Evolutionary conservation across 2,329 filamentous ascomycete species (phyloP), one percentile per base, ranked within the genome.

Genomic region (Metarhizium humberi): DNA sequence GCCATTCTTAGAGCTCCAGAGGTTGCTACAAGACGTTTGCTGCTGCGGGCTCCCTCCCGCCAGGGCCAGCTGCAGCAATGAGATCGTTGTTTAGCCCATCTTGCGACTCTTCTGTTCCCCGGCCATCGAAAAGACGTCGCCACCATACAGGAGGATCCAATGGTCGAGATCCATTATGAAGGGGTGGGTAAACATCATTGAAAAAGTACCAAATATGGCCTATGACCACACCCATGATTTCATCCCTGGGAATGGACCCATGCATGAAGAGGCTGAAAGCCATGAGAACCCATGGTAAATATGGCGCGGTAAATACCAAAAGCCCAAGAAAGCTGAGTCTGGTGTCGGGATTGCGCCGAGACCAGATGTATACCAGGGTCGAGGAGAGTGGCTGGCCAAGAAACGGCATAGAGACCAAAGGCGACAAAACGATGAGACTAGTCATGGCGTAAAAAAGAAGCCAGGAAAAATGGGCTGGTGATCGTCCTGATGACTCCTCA

Each of bases 181-280:
- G 80, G 3, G 91, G 88, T 3, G 94, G 94, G 71, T 96, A 99
- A 16, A 99, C 92, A 69, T 99, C 94, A 57, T 86, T 89, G 71
- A 97, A 96, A 75, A 96, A 99, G 71, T 97, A 99, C 87, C 92
- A 97, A 45, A 97, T 80, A 72, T 99, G 94, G 10, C 94, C 94
- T 43, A 97, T 92, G 10, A 94, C 84, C 16, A 96, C 90, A 4
- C 94, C 94, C 75, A 95, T 90, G 59, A 99, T 87, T 75, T 99
- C 94, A 69, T 97, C 94, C 72, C 95, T 95, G 4, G 94, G 94
- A 46, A 97, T 79, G 5, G 81, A 87, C 6, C 90, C 90, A 68
- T 97, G 91, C 68, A 97, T 80, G n/a, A 96, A 79, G 49, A 97
- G 77, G 66, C 89, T 95, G 72, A 99, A 95, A 0, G 81, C 86